Percentiles rank a stretch among this genome's conserved stretches.
phyloP scores from a whole-genome alignment of 2,329 filamentous ascomycete genomes.

The Mycogone perniciosa region DNA sequence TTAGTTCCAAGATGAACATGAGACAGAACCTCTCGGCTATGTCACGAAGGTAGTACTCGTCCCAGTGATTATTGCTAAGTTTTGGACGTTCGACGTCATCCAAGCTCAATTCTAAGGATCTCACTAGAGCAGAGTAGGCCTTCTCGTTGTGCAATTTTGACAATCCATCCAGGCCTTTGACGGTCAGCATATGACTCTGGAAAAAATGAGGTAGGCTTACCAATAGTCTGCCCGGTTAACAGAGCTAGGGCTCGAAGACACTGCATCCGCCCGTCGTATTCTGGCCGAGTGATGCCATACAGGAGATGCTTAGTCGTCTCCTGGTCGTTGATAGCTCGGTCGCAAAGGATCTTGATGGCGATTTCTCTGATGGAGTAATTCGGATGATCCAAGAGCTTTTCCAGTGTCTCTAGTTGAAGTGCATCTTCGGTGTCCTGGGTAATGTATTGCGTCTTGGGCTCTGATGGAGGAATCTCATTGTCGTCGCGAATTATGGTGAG shows the following conservation, averaged over 20 bases:
- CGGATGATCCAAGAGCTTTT: slow-evolving; percentile 61
- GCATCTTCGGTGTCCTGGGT: slow-evolving; percentile 70
- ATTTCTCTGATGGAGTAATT: slow-evolving; percentile 68
- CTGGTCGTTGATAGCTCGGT: slow-evolving; percentile 53
- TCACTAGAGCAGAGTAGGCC: slow-evolving; percentile 52
- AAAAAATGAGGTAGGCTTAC: slow-evolving; percentile 14
- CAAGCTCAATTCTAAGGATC: slow-evolving; percentile 51
- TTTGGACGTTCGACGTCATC: slow-evolving; percentile 43
- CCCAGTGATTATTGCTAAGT: slow-evolving; percentile 51
- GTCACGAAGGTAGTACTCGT: slow-evolving; percentile 58
- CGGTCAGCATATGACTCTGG: slow-evolving; percentile 16
- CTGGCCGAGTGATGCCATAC: slow-evolving; percentile 51
- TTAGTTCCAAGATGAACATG: slow-evolving; percentile 50
- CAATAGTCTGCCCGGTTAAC: slow-evolving; percentile 39
- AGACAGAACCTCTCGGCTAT: slow-evolving; percentile 55
- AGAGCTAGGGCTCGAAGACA: slow-evolving; percentile 51
- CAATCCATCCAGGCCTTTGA: slow-evolving; percentile 32
- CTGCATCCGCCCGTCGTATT: slow-evolving; percentile 53
- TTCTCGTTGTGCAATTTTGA: slow-evolving; percentile 43
- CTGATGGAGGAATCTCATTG: slow-evolving; percentile 58
- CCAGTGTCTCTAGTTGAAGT: slow-evolving; percentile 58
- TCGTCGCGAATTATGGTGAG: slow-evolving; percentile 56
- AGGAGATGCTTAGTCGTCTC: slow-evolving; percentile 45
- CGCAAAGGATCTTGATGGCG: slow-evolving; percentile 52
- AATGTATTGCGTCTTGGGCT: slow-evolving; percentile 65